A percentile compares a stretch with the other conserved stretches of the same genome.
phyloP scores from a whole-genome alignment of 495 filamentous ascomycete genomes.

The Immersiella caudata region DNA sequence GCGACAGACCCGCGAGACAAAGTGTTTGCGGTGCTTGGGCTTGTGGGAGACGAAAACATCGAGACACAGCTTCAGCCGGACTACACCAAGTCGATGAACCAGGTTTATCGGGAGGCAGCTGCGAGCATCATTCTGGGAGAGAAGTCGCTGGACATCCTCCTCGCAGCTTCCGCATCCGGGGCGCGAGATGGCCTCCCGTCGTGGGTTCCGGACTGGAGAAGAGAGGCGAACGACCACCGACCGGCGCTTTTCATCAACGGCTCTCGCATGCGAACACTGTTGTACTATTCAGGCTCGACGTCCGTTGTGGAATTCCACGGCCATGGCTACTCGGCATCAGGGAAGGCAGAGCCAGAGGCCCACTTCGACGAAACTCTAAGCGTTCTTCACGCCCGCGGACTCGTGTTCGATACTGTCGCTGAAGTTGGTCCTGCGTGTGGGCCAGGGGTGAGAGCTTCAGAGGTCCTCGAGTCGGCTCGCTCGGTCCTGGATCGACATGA shows the following conservation, averaged over 20 bases:
- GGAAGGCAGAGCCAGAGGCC: not conserved
- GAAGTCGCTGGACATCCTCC: not conserved
- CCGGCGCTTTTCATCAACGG: not conserved
- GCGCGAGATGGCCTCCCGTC: not conserved
- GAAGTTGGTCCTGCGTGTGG: not conserved
- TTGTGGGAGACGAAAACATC: not conserved
- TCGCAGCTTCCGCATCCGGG: not conserved
- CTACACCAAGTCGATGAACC: not conserved
- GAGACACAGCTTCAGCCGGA: not conserved
- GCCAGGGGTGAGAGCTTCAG: not conserved
- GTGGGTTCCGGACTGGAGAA: not conserved
- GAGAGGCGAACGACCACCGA: not conserved
- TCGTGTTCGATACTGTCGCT: not conserved
- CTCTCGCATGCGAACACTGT: not conserved
- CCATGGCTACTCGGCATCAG: conserved; percentile 6
- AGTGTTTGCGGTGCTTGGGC: not conserved
- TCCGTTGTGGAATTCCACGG: not conserved
- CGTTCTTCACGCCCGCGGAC: not conserved
- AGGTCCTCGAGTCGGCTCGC: not conserved
- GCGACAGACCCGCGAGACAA: conserved; percentile 2
- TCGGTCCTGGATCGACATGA: too few relatives aligned
- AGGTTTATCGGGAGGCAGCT: not conserved
- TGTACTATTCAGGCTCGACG: not conserved
- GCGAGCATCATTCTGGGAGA: not conserved
- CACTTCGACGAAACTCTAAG: not conserved